These are phyloP conservation scores for Pseudocercospora fuligena DNA, from an alignment of 2,329 filamentous ascomycete species.

Conservation along the genomic window DNA sequence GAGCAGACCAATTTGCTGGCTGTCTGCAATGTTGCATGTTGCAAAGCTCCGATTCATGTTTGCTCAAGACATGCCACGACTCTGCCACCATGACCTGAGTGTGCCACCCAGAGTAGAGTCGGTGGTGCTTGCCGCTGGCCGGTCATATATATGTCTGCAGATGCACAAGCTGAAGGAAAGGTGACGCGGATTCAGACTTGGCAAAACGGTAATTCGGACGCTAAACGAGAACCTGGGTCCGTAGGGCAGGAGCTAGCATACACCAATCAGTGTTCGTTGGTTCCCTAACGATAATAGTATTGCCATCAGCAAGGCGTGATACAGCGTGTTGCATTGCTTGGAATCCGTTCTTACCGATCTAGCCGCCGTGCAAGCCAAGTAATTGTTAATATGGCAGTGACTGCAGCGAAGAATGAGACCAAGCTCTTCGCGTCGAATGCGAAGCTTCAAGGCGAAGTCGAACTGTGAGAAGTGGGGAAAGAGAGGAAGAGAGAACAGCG, in stretches of 20 bases:
- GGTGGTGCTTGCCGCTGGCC: background rate
- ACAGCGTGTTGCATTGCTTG: background rate
- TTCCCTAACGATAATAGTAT: background rate
- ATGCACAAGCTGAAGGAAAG: background rate
- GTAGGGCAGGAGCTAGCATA: background rate
- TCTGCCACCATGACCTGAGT: background rate
- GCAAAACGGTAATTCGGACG: background rate
- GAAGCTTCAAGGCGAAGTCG: background rate
- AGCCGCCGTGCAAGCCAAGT: too few relatives aligned
- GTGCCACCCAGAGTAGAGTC: background rate
- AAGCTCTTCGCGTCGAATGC: too few relatives aligned
- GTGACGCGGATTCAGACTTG: background rate
- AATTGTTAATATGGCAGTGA: too few relatives aligned
- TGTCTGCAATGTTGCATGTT: background rate
- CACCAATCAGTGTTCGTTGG: background rate
- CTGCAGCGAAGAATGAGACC: too few relatives aligned
- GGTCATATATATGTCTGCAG: background rate
- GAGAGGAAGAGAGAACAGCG: background rate
- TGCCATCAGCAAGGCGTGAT: background rate
- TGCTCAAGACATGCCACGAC: background rate
- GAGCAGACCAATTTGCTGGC: background rate
- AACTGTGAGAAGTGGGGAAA: background rate
- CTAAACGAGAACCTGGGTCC: background rate
- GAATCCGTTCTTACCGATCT: too few relatives aligned
- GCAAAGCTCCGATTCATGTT: background rate